Base-by-base conservation (phyloP, 352 stramenopile genomes). In the Phytophthora colocasiae region DNA sequence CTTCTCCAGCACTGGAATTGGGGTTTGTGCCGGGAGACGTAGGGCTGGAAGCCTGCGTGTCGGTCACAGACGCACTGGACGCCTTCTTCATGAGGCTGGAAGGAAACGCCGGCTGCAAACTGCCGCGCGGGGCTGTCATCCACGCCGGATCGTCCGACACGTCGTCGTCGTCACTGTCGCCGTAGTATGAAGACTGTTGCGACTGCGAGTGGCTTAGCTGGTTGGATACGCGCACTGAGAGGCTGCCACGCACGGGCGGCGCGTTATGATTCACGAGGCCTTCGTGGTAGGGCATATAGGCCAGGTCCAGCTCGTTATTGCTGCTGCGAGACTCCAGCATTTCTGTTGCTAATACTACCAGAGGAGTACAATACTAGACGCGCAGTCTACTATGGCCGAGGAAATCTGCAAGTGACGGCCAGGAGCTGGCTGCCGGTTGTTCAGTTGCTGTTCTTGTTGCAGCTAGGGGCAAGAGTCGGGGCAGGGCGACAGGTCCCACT, bases 41-140 rank as follows among this genome's bases (percentile, higher is more conserved):
- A 40, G 66, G 59, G 32, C 70, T 77, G 15, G 66, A 66, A 4
- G 45, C 44, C 57, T 75, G 66, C 41, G 66, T 71, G 47, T 69
- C 62, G 5, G 78, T 81, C 29, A 70, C 48, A 3, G 74, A 82
- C 15, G 45, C 50, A 17, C 44, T 62, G 36, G 77, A 82, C 39
- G 81, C 70, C 66, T 93, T 91, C 71, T 89, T 87, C 53, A 93
- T 75, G 41, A 93, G 56, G 32, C 62, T 85, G 29, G 78, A 47
- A 14, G 83, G 76, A 38, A 91, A 56, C 10, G 81, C 68, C 0
- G 77, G 73, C 71, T 91, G 81, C 43, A 93, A 66, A 29, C 75
- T 88, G 44, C 72, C 79, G 27, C 77, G 77, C 26, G 82, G 82
- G 10, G 79, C 84, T 44, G 77, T 80, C 81, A 90, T 91, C 84